Evolutionary conservation across 768 basidiomycete species (phyloP), one percentile per base, ranked within the genome.

Genomic region (Floccularia luteovirens): DNA sequence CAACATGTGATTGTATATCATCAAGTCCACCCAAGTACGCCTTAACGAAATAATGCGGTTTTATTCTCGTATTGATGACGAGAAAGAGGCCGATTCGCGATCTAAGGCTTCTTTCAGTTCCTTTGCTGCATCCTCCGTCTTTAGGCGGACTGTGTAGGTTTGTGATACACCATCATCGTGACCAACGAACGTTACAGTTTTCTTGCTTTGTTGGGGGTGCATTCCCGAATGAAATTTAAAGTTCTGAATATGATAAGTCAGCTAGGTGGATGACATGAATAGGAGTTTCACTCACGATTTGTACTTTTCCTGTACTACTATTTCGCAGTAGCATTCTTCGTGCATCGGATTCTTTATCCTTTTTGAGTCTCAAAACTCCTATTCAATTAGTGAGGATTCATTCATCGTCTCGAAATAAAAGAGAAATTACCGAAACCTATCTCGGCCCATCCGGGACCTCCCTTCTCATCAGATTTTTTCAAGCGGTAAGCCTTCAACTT

Each of bases 321-420:
- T 86, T 87, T 39, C 87, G 71, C 51, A 88, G 60, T 24, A 90
- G 65, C 41, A 84, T 51, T 30, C 87, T 71, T 28, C 84, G 69
- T 36, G 66, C 53, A 23, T 59, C 65, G 1, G 68, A 76, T 44
- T 72, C 73, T 45, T 79, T 87, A 55, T 89, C 78, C 49, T 74
- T 86, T 54, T 90, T 90, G 44, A 89, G 50, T 42, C 81, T 72
- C 38, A 88, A 50, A 45, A 82, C 63, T 30, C 86, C 85, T 86
- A 39, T 13, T 25, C 7, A 24, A 24, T 28, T 27, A 25, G 32
- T 36, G 25, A 13, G 35, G 25, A 24, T 21, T 1, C 10, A 24
- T 22, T 20, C n/a, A 25, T 22, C 7, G 14, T 21, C 34, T 31
- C 5, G 4, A 13, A 17, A 20, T 11, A 24, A 24, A 45, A n/a